Evolutionary conservation across 140 eudicot genomes (phyloP), one percentile per base, ranked within the genome.

Genomic region (Oenanthe javanica): DNA sequence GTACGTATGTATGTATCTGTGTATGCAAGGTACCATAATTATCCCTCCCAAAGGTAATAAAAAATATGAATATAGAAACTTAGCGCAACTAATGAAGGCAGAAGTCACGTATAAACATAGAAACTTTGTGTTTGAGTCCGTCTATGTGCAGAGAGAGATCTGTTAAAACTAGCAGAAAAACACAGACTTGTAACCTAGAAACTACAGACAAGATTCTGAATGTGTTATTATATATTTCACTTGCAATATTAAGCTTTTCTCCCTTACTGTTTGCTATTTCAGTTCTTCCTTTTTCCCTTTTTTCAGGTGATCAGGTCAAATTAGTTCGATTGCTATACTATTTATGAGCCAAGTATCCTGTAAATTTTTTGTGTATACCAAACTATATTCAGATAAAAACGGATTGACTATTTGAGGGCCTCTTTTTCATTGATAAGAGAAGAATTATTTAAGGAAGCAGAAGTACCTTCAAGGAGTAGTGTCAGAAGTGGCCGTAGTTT

Each of bases 401-500:
- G 8, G 47, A 10, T 11, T 70, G 8, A 6, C 46, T 38, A 70
- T 71, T 1, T 40, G 23, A 67, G 38, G n/a, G 76, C 77, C 14
- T 43, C 77, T 21, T 21, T 10, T n/a, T n/a, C 55, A 74, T 15
- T 48, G 6, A 50, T 42, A 50, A 76, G 47, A 14, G 38, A 4
- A 46, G 36, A 73, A n/a, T 21, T 11, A 72, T 42, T 27, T 27
- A 82, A 78, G 76, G 67, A 57, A 61, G 79, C 4, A 69, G 31
- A 76, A 67, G 76, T 76, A 94, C 98, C 98, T 92, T 90, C 91
- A 75, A 94, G 98, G 67, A 94, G 90, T 77, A 89, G 81, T 3
- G 89, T 87, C 50, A 94, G 83, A 74, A 94, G 97, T 48, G 97
- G 98, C 85, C 90, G 93, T 83, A 94, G 79, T 89, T 97, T 89